Base-by-base conservation (phyloP, 768 basidiomycete genomes). In the Rubroboletus satanas region DNA sequence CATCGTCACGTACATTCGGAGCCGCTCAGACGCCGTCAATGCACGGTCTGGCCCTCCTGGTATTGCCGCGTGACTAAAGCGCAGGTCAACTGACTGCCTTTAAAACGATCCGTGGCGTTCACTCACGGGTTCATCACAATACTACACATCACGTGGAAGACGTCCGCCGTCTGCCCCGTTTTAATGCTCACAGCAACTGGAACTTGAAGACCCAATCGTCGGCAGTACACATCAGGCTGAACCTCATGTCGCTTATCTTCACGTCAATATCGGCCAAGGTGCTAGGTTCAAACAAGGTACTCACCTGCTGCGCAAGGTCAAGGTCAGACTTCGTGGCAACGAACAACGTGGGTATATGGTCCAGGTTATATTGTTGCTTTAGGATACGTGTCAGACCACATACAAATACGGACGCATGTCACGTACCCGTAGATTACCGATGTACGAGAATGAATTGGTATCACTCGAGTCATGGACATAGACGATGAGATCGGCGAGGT, bases 281-380 rank as follows among this genome's bases (percentile, higher is more conserved):
- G 42, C 36, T 18, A 41, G 10, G 21, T 36, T 51, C 56, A 44
- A 44, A 44, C 31, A 37, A 52, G 45, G 26, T 28, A 53, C 78
- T 58, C 54, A 88, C 92, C 82, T 97, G 96, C 62, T 95, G 83
- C 11, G 96, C 96, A 47, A 99, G 84, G 71, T 99, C 96, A 28
- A 97, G 82, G 70, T 99, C 96, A 7, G 93, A 95, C 74, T 99
- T 99, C 37, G 96, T 98, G n/a, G 96, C 96, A 26, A 99, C 94
- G 70, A 98, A 98, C 36, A 98, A 74, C 11, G 91, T 94, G 26
- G 96, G 95, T 68, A 98, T 91, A 70, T 93, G 89, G 69, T 98
- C 93, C 31, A 97, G 77, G 60, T 83, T 93, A 70, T 98, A 96
- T 81, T 95, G 93, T 91, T 98, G 95, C 93, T 97, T 72, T 35